Percentiles rank a stretch among this genome's conserved stretches.
Conservation (phyloP, 805 yeast genomes). For the Lachancea lanzarotensis region DNA sequence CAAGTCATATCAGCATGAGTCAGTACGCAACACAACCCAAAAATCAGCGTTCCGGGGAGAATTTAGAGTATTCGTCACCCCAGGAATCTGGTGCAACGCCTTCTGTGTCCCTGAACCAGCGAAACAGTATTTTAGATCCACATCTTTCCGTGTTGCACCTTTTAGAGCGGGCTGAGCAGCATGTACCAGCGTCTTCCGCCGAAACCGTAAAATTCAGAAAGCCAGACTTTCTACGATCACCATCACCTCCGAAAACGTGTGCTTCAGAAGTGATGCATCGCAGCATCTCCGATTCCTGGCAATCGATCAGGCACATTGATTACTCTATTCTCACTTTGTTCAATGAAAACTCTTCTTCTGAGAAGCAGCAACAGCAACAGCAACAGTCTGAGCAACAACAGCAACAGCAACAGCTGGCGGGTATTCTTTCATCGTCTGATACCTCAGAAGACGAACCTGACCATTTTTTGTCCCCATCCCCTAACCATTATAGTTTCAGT, state of each 20-base stretch:
- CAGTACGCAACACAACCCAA: background rate
- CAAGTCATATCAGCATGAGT: background rate
- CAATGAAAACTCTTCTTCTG: constrained; percentile 5
- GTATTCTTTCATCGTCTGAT: constrained; percentile 25
- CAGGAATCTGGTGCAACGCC: background rate
- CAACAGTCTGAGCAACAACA: background rate
- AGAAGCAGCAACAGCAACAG: constrained; percentile 1
- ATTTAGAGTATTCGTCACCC: background rate
- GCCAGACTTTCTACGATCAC: background rate
- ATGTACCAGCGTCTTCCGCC: background rate
- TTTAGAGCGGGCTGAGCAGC: constrained; percentile 12
- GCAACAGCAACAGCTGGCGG: constrained; percentile 7
- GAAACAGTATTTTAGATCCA: constrained; percentile 26
- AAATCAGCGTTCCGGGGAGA: background rate
- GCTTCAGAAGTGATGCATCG: constrained; percentile 5
- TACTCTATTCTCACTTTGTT: constrained; percentile 17
- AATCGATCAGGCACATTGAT: constrained; percentile 19
- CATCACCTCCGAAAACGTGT: background rate
- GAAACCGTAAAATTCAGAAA: background rate
- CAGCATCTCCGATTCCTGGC: constrained; percentile 30
- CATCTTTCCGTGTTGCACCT: constrained; percentile 28
- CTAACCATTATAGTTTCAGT: constrained; percentile 4
- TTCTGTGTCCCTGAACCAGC: constrained; percentile 36
- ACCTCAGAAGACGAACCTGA: constrained; percentile 31
- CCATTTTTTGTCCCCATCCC: constrained; percentile 11